Evolutionary conservation across 1,284 basidiomycete genomes (phyloP).

Genomic region (Ustilago trichophora): DNA sequence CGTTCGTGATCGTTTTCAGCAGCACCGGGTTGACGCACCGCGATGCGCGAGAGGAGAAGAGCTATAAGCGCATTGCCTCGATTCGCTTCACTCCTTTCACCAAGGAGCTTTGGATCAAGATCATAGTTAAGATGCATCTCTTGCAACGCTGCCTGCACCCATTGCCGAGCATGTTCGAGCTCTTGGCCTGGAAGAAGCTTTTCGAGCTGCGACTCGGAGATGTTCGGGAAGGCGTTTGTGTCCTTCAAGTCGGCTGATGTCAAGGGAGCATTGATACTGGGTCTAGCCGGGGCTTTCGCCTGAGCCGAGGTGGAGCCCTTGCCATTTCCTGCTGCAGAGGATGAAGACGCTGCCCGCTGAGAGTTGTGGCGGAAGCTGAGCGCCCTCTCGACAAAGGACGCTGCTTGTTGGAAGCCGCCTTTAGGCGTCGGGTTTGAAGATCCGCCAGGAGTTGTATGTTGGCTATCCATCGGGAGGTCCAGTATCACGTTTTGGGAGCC

Average conservation of each 20-base stretch:
- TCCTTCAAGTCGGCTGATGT: constrained; percentile 14
- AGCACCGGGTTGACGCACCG: background rate
- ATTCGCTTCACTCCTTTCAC: constrained; percentile 43
- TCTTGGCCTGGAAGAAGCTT: constrained; percentile 31
- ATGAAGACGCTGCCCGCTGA: constrained; percentile 10
- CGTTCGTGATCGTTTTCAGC: constrained; percentile 2
- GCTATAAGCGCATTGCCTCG: constrained; percentile 46
- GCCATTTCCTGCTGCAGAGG: constrained; percentile 1
- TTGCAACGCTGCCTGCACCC: constrained; percentile 41
- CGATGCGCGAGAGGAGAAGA: constrained; percentile 35
- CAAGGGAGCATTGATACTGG: constrained; percentile 13
- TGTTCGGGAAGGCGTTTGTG: constrained; percentile 24
- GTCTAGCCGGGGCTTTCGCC: background rate
- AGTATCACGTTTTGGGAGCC: too few species aligned
- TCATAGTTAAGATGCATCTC: constrained; percentile 59
- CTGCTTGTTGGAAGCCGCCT: constrained; percentile 44
- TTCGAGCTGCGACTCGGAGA: constrained; percentile 28
- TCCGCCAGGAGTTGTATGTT: background rate
- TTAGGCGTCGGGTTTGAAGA: background rate
- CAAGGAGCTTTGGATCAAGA: constrained; percentile 52
- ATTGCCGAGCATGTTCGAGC: constrained; percentile 12
- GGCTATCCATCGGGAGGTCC: background rate
- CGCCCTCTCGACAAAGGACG: constrained; percentile 40
- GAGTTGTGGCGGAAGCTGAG: constrained; percentile 37
- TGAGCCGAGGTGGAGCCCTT: constrained; percentile 1